Evolutionary conservation across 2,329 filamentous ascomycete species (phyloP).

Genomic region (Apiospora pterosperma): DNA sequence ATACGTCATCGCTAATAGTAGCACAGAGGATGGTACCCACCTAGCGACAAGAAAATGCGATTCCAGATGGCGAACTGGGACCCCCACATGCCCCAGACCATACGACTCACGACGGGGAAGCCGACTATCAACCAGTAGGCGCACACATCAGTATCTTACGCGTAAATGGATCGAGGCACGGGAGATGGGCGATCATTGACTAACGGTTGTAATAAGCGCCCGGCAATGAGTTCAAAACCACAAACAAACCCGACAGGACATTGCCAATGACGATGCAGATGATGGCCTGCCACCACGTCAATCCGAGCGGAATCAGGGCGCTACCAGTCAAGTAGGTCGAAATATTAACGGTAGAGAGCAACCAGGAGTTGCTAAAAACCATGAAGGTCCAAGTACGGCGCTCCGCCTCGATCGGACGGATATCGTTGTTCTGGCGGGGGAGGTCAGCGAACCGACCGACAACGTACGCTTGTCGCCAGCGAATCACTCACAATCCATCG

Average conservation of each 20-base stretch:
- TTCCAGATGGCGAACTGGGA: slow-evolving; percentile 42
- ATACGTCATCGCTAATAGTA: accelerated
- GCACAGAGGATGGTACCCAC: not conserved
- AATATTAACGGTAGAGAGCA: slow-evolving; percentile 35
- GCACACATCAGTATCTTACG: slow-evolving; percentile 22
- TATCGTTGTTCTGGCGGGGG: slow-evolving; percentile 31
- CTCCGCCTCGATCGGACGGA: slow-evolving; percentile 33
- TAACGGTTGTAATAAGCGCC: not conserved
- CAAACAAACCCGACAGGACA: slow-evolving; percentile 35
- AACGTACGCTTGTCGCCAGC: not conserved
- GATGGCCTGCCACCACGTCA: slow-evolving; percentile 48
- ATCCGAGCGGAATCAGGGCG: slow-evolving; percentile 36
- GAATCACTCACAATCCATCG: not conserved
- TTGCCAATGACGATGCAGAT: slow-evolving; percentile 38
- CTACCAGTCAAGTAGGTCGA: slow-evolving; percentile 36
- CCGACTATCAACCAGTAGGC: slow-evolving; percentile 39
- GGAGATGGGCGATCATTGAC: not conserved
- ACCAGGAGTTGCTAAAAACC: slow-evolving; percentile 41
- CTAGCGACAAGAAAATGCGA: slow-evolving; percentile 27
- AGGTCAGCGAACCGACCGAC: too few relatives aligned
- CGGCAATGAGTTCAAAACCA: slow-evolving; percentile 31
- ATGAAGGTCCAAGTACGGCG: slow-evolving; percentile 37
- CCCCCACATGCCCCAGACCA: slow-evolving; percentile 41
- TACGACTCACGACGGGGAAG: slow-evolving; percentile 38
- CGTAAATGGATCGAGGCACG: too few relatives aligned